Percentiles rank a stretch among this genome's conserved stretches.
Evolutionary conservation across 441 rosid species (phyloP).

Genomic region (Flueggea neowawraea): DNA sequence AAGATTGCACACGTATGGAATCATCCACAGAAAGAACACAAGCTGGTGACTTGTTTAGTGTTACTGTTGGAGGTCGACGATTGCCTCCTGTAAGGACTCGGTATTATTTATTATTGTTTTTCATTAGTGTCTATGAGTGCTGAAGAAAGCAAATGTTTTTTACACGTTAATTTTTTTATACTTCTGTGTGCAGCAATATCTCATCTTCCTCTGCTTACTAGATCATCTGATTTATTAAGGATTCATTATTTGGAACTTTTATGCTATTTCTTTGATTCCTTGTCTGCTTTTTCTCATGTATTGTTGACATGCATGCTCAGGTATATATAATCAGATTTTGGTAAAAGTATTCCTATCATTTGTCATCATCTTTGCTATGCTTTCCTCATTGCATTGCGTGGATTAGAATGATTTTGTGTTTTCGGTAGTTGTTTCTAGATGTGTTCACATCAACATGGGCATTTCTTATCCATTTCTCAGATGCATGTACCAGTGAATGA

Average conservation of each 20-base stretch:
- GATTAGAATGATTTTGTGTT: too few species aligned
- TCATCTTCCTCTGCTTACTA: neutral
- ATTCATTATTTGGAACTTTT: neutral
- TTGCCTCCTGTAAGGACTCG: constrained; percentile 55
- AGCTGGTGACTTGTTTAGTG: constrained; percentile 77
- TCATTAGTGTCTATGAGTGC: neutral
- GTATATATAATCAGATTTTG: neutral
- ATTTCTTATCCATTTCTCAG: too few species aligned
- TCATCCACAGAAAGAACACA: constrained; percentile 67
- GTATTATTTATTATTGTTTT: neutral
- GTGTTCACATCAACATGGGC: too few species aligned
- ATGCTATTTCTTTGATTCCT: neutral
- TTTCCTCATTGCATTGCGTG: too few species aligned
- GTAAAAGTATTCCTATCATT: neutral
- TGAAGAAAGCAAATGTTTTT: neutral
- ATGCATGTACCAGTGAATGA: neutral
- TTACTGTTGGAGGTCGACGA: constrained; percentile 45
- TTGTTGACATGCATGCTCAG: neutral
- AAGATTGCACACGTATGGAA: constrained; percentile 35
- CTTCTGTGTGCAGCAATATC: neutral
- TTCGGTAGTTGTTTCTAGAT: too few species aligned
- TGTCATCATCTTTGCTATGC: neutral
- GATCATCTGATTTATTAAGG: neutral
- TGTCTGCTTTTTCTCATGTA: too few species aligned
- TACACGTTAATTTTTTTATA: neutral